Evolutionary conservation across 2,329 filamentous ascomycete species (phyloP).

Genomic region (Epichloe gansuensis): DNA sequence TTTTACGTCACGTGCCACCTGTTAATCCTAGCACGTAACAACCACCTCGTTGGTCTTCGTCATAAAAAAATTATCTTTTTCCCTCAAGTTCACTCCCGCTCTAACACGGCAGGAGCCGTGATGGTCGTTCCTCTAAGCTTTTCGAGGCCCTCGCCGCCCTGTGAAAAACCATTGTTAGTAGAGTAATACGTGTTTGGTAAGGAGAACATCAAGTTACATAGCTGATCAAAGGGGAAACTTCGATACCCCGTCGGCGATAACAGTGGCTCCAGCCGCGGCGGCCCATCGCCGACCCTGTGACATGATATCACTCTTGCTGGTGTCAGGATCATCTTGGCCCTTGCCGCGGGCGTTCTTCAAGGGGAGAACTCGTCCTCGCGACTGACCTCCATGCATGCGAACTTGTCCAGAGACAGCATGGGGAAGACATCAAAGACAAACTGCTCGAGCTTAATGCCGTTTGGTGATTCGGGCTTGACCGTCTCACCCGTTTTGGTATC

Average conservation of each 20-base stretch:
- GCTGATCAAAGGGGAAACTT: constrained; percentile 86
- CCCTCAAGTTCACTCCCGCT: constrained; percentile 25
- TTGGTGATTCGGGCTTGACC: constrained; percentile 86
- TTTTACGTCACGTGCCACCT: no score
- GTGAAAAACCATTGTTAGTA: constrained; percentile 1
- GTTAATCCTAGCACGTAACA: no score
- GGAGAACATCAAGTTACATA: constrained; percentile 58
- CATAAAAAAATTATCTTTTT: not conserved
- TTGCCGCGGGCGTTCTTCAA: constrained; percentile 81
- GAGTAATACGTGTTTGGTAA: not conserved
- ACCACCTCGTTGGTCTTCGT: not conserved
- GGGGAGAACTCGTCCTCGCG: constrained; percentile 98
- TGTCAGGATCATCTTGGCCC: constrained; percentile 87
- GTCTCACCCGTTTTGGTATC: constrained; percentile 65
- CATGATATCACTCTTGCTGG: constrained; percentile 84
- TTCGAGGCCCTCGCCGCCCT: constrained; percentile 53
- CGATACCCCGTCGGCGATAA: constrained; percentile 65
- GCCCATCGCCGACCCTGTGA: constrained; percentile 80
- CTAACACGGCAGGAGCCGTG: constrained; percentile 39
- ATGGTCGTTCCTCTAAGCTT: constrained; percentile 40
- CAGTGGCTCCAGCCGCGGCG: constrained; percentile 61
- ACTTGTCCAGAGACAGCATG: constrained; percentile 71
- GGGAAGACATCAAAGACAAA: constrained; percentile 99
- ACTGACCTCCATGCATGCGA: constrained; percentile 90
- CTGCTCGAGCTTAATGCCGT: constrained; percentile 98